Percentiles rank a stretch among this genome's conserved stretches.
phyloP scores from a whole-genome alignment of 768 basidiomycete species.

The Cantharellus anzutake region DNA sequence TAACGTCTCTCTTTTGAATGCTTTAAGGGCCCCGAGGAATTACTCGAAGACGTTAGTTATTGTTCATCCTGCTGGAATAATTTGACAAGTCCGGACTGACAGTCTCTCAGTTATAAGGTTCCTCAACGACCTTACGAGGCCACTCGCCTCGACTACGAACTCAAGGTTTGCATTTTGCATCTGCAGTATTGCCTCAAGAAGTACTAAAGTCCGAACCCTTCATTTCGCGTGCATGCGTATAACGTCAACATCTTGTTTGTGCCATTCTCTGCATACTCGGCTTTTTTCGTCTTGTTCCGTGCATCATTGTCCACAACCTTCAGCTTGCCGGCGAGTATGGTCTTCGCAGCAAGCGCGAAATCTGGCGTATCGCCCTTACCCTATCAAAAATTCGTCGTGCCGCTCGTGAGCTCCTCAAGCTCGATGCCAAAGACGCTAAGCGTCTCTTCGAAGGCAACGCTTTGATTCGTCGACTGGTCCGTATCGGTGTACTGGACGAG shows the following conservation, averaged over 20 bases:
- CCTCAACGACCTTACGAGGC: slow-evolving; percentile 93
- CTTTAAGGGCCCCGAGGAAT: slow-evolving; percentile 68
- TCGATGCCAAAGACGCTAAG: slow-evolving; percentile 98
- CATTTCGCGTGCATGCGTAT: too few species aligned
- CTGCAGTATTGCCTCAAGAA: neutral
- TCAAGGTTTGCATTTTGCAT: slow-evolving; percentile 50
- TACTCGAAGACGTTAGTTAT: slow-evolving; percentile 82
- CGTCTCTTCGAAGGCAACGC: slow-evolving; percentile 96
- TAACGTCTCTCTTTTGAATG: neutral
- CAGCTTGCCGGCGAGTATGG: slow-evolving; percentile 99
- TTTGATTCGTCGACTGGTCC: slow-evolving; percentile 87
- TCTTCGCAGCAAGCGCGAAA: slow-evolving; percentile 99
- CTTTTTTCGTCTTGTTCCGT: neutral
- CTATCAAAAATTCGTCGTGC: slow-evolving; percentile 99
- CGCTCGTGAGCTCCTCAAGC: slow-evolving; percentile 98
- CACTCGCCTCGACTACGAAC: slow-evolving; percentile 96
- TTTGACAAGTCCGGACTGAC: neutral
- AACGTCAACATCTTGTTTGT: neutral
- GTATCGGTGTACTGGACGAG: slow-evolving; percentile 99
- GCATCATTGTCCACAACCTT: neutral
- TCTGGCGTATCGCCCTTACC: slow-evolving; percentile 97
- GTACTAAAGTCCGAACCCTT: neutral
- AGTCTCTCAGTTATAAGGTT: slow-evolving; percentile 71
- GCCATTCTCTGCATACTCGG: neutral
- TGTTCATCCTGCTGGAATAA: neutral